A percentile compares a stretch with the other conserved stretches of the same genome.
Evolutionary conservation across 805 yeast genomes (phyloP).

Genomic region (Candida orba): DNA sequence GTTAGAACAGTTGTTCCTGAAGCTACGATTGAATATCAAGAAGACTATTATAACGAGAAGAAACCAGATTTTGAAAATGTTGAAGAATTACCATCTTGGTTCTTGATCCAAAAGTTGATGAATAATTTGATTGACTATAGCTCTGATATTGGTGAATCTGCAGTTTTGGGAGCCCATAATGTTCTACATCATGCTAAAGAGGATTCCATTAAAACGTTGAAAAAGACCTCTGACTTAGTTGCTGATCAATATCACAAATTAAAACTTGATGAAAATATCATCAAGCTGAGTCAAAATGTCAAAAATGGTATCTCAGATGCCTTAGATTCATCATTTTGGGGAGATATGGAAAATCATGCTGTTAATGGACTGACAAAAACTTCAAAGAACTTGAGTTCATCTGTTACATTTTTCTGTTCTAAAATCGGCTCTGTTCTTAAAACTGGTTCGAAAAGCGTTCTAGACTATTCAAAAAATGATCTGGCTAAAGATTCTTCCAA

Average conservation of each 20-base stretch:
- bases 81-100: constrained; percentile 11
- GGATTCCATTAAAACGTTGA: not conserved
- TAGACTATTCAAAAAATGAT: too few species aligned
- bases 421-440: not conserved
- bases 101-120: constrained; percentile 6
- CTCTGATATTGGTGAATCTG: not conserved
- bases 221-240: not conserved
- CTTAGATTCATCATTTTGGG: not conserved
- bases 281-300: not conserved
- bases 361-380: not conserved
- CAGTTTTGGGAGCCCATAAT: not conserved
- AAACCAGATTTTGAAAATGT: not conserved
- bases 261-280: not conserved
- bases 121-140: constrained; percentile 5
- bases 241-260: too few species aligned
- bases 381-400: not conserved
- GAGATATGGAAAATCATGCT: not conserved
- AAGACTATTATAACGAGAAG: not conserved
- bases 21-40: not conserved
- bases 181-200: not conserved
- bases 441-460: too few species aligned
- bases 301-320: not conserved
- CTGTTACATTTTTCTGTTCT: not conserved
- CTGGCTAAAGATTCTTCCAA: too few species aligned
- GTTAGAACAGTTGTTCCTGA: constrained; percentile 9